Evolutionary conservation across 768 basidiomycete genomes (phyloP), one percentile per base, ranked within the genome.

Genomic region (Trichaptum fuscoviolaceum): DNA sequence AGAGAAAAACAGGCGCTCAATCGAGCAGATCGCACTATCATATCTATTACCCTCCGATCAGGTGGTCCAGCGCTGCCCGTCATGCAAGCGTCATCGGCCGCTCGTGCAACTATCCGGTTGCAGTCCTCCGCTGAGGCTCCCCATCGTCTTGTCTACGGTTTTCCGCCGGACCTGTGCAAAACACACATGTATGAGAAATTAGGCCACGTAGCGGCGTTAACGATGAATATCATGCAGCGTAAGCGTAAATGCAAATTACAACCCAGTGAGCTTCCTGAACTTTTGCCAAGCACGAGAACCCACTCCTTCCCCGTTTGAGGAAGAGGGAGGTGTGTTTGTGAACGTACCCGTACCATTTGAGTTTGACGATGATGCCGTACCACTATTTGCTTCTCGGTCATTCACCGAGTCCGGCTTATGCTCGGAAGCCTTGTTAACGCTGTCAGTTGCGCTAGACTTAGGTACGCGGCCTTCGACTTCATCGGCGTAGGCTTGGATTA

Each of bases 401-500:
- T 60, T 67, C 67, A 73, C 59, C n/a, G 71, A 63, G 64, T 61
- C 70, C 59, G 70, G 67, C 60, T 64, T 67, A 66, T 69, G 69
- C 67, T 64, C 73, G 69, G 68, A 66, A 30, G 71, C 69, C 57
- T 71, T 58, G 67, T 67, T 25, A 61, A 25, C 24, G 30, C 59
- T 74, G 66, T 70, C 68, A 65, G 67, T 69, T 57, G 61, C 63
- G 58, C 68, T 67, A 59, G 71, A 64, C 58, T 71, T 67, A 25
- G 72, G 66, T 63, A 72, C 71, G 66, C 82, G 83, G 66, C 92
- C 93, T 77, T 97, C 95, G n/a, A 93, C 84, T 71, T 98, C 96
- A 74, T 95, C 92, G 23, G 93, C 96, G 72, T 91, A 99, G 69
- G 87, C 86, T 77, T 99, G 87, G 57, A 99, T 76, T 67, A 98